A percentile compares a stretch with the other conserved stretches of the same genome.
phyloP scores from a whole-genome alignment of 495 filamentous ascomycete species.

The Achaetomiella virescens region DNA sequence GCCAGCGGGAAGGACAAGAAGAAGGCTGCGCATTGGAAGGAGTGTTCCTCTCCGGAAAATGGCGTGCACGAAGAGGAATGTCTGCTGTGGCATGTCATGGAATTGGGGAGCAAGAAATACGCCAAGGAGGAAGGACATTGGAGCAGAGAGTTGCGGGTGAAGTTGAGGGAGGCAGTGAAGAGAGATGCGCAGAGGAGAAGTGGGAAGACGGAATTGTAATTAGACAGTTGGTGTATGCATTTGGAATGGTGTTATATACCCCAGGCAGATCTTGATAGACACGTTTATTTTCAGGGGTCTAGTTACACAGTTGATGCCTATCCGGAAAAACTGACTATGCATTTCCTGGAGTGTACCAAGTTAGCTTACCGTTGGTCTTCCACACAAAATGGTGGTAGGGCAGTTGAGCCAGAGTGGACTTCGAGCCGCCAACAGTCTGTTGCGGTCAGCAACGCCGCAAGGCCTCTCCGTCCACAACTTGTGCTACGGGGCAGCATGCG shows the following conservation, averaged over 20 bases:
- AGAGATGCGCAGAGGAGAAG: not conserved
- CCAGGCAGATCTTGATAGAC: not conserved
- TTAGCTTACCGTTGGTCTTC: too few species aligned
- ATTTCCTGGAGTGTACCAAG: too few species aligned
- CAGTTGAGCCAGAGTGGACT: too few species aligned
- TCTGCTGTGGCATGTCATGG: slow-evolving; percentile 34
- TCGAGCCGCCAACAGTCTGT: too few species aligned
- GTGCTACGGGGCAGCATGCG: not conserved
- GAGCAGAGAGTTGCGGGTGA: slow-evolving; percentile 17
- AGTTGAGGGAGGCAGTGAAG: not conserved
- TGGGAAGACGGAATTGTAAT: slow-evolving; percentile 21
- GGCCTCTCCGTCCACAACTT: not conserved
- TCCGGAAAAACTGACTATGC: not conserved
- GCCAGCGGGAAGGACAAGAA: too few species aligned
- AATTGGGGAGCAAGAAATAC: too few species aligned
- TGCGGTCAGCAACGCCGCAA: too few species aligned
- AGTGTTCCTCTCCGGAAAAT: slow-evolving; percentile 15
- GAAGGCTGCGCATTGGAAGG: too few species aligned
- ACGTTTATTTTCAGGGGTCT: not conserved
- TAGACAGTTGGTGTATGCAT: not conserved
- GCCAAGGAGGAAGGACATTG: slow-evolving; percentile 12
- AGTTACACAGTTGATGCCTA: not conserved
- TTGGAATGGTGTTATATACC: not conserved
- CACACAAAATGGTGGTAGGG: too few species aligned
- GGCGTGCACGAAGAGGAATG: slow-evolving; percentile 26